phyloP scores from a whole-genome alignment of 768 basidiomycete genomes.

The button mushroom (Agaricus bisporus) region DNA sequence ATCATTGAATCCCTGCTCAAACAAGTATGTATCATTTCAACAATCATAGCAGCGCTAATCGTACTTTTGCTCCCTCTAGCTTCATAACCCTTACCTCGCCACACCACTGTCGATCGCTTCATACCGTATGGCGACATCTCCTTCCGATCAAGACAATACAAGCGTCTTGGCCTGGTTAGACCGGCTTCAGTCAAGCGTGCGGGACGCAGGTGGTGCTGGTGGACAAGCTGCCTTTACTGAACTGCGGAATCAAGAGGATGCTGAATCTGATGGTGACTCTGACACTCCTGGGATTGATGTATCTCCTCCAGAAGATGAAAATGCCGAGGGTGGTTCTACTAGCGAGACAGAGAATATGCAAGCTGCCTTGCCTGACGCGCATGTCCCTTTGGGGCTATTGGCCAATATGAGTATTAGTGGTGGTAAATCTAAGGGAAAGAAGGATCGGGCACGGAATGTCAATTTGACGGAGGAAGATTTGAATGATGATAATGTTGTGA shows the following conservation, averaged over 20 bases:
- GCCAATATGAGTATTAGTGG: slow-evolving; percentile 66
- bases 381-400: slow-evolving; percentile 71
- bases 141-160: slow-evolving; percentile 63
- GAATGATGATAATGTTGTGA: slow-evolving; percentile 62
- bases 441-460: slow-evolving; percentile 27
- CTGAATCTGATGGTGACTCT: slow-evolving; percentile 37
- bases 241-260: slow-evolving; percentile 29
- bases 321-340: slow-evolving; percentile 25
- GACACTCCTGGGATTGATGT: slow-evolving; percentile 19
- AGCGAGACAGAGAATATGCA: slow-evolving; percentile 39
- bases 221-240: slow-evolving; percentile 41
- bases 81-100: slow-evolving; percentile 77
- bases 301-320: slow-evolving; percentile 22
- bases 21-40: slow-evolving; percentile 41
- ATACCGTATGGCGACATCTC: slow-evolving; percentile 72
- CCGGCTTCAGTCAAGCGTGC: slow-evolving; percentile 56
- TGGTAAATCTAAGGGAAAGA: slow-evolving; percentile 35
- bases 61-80: slow-evolving; percentile 27
- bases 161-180: slow-evolving; percentile 75
- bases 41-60: background rate
- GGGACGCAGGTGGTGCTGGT: slow-evolving; percentile 36
- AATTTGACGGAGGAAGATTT: slow-evolving; percentile 34
- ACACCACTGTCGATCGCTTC: slow-evolving; percentile 77
- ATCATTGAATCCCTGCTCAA: slow-evolving; percentile 83
- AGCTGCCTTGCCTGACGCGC: slow-evolving; percentile 56